Evolutionary conservation across 2,329 filamentous ascomycete genomes (phyloP).

Genomic region (Colletotrichum magnum): DNA sequence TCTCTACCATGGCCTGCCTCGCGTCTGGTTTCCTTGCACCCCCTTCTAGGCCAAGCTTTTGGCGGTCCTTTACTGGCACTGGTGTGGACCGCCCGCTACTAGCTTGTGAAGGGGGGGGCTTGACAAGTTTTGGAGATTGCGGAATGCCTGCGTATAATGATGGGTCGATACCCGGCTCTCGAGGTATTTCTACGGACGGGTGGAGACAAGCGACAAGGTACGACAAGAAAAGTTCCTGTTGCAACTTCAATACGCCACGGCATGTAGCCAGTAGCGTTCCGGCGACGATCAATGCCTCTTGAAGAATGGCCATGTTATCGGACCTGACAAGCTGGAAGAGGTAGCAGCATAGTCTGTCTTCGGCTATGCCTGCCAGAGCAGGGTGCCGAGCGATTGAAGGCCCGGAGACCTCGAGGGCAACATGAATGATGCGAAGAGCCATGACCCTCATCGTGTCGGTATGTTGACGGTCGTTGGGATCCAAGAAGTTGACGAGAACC

Average conservation of each 20-base stretch:
- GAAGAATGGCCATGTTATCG: constrained; percentile 94
- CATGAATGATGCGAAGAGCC: constrained; percentile 96
- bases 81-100: constrained; percentile 89
- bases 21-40: constrained; percentile 94
- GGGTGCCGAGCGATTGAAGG: constrained; percentile 96
- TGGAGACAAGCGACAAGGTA: constrained; percentile 96
- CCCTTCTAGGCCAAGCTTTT: constrained; percentile 92
- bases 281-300: constrained; percentile 92
- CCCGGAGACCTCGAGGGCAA: constrained; percentile 94
- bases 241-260: constrained; percentile 89
- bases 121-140: constrained; percentile 88
- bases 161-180: constrained; percentile 91
- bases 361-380: constrained; percentile 86
- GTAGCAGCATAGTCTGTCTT: constrained; percentile 93
- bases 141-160: constrained; percentile 94
- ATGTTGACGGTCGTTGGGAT: constrained; percentile 92
- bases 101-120: constrained; percentile 79
- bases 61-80: constrained; percentile 90
- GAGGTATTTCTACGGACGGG: constrained; percentile 92
- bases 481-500: constrained; percentile 91
- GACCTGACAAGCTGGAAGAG: constrained; percentile 96
- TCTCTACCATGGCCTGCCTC: constrained; percentile 98
- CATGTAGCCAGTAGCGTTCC: constrained; percentile 93
- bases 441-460: constrained; percentile 97
- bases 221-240: constrained; percentile 95